Evolutionary conservation across 352 stramenopile genomes (phyloP), one percentile per base, ranked within the genome.

Genomic region (Globisporangium ultimum): DNA sequence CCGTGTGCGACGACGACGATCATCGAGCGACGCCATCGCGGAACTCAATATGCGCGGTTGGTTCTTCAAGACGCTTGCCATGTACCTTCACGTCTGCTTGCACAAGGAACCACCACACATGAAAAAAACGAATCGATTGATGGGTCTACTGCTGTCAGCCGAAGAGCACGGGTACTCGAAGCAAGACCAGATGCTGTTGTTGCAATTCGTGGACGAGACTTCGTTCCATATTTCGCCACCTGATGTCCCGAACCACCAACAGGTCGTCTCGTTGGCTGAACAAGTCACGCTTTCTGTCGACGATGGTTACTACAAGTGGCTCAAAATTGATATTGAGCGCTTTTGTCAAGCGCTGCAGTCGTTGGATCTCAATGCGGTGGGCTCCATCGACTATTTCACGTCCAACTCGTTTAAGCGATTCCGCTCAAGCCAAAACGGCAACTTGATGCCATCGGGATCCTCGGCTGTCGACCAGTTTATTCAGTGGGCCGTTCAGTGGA

Each of bases 401-500:
- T 43, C 63, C 8, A 66, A 38, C 12, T 60, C 55, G 52, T 80
- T 77, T 18, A 91, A 91, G 65, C 72, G 78, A 15, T 84, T 86
- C 55, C 80, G 80, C 14, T 74, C 82, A 8, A 87, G 75, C 62
- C 63, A 64, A 15, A 67, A 71, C 40, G 69, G 66, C 10, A 28
- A 14, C 52, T 53, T 41, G 11, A 72, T 57, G 45, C 55, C 71
- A 24, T 80, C 78, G 14, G 68, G 72, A 22, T 67, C 68, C 46
- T 36, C 28, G 28, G 70, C 63, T 17, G 67, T 72, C 32, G 65
- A 88, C 34, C 53, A 70, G 48, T 76, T 91, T 51, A 60, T 95
- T 28, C 74, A 88, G 58, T 95, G 85, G 85, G 81, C 85, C 9
- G 75, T 93, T 24, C 72, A 87, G 45, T 95, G 85, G 85, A 95